Conservation (phyloP, 177 flowering plant species). For the Telopea speciosissima region DNA sequence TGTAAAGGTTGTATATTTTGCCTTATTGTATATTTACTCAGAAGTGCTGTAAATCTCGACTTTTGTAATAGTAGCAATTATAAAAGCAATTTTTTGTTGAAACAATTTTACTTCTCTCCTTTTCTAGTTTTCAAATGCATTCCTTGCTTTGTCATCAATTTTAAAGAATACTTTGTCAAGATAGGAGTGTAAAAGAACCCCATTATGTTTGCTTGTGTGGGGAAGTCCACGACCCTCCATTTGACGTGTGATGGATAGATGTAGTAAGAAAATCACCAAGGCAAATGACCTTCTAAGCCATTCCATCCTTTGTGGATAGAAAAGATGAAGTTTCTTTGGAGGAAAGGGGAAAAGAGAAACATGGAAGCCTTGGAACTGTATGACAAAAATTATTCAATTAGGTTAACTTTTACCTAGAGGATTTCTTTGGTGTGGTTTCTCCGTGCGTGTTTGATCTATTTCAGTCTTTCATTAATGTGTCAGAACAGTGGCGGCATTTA, state of each 20-base stretch:
- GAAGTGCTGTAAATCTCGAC: not conserved
- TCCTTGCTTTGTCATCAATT: not conserved
- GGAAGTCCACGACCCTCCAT: not conserved
- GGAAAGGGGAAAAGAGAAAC: not conserved
- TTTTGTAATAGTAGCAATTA: not conserved
- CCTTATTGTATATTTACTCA: conserved; percentile 9
- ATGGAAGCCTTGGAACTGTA: not conserved
- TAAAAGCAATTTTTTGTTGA: not conserved
- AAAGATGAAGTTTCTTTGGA: not conserved
- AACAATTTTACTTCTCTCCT: not conserved
- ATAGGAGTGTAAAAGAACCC: not conserved
- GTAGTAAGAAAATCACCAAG: not conserved
- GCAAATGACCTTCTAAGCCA: not conserved
- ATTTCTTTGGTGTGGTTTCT: not conserved
- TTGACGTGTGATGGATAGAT: not conserved
- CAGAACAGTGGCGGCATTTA: not conserved
- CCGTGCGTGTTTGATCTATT: not conserved
- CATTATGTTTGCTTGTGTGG: not conserved
- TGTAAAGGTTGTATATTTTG: conserved; percentile 9
- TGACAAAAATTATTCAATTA: not conserved
- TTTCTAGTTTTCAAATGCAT: not conserved
- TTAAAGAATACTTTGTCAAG: not conserved
- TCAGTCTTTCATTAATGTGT: not conserved
- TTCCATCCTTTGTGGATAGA: not conserved
- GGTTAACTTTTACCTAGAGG: not conserved